These are phyloP conservation scores for Catharanthus roseus DNA, from an alignment of 257 asterid genomes.

Conservation along the genomic window DNA sequence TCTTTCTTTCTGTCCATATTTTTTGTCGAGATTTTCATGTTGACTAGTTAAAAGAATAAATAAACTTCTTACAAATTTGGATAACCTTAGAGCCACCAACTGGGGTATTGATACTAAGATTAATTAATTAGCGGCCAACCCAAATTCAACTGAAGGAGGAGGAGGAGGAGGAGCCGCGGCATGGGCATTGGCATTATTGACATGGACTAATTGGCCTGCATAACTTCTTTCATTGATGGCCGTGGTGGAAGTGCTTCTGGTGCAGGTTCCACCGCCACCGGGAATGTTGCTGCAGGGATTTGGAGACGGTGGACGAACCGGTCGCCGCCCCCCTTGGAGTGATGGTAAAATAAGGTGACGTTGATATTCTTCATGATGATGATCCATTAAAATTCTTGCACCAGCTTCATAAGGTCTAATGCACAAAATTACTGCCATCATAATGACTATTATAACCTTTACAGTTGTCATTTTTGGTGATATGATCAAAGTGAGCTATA, in stretches of 20 bases:
- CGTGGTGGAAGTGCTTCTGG: neutral
- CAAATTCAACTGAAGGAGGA: too few relatives aligned
- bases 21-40: too few relatives aligned
- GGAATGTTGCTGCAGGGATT: conserved; percentile 31
- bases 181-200: too few relatives aligned
- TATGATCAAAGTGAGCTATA: neutral
- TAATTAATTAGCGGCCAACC: too few relatives aligned
- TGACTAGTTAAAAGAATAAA: too few relatives aligned
- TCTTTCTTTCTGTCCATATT: too few relatives aligned
- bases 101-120: too few relatives aligned
- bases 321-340: conserved; percentile 15
- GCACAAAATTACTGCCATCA: neutral
- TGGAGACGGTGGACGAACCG: conserved; percentile 16
- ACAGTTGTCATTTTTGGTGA: neutral
- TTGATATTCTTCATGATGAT: too few relatives aligned
- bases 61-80: too few relatives aligned
- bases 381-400: conserved; percentile 31
- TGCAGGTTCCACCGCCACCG: conserved; percentile 32
- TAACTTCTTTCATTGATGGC: conserved; percentile 6
- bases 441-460: neutral
- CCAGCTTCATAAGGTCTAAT: conserved; percentile 19
- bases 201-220: neutral
- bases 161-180: too few relatives aligned
- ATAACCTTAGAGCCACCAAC: too few relatives aligned
- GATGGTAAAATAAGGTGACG: conserved; percentile 27